Conservation (phyloP, 768 basidiomycete genomes). For the Hypholoma sublateritium region DNA sequence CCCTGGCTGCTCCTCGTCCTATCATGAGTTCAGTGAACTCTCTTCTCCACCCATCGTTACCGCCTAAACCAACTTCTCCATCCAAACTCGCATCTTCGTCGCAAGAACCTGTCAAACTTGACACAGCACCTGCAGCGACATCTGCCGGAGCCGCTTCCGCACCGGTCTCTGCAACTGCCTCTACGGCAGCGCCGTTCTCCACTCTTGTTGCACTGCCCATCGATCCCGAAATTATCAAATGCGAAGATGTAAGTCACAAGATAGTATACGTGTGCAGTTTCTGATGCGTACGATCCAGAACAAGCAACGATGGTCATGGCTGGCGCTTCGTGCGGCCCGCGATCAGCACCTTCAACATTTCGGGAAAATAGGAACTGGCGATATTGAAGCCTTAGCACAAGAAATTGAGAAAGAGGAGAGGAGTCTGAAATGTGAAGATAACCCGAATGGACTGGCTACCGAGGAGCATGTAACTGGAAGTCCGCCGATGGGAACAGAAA, state of each 20-base stretch:
- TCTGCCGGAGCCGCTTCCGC: slow-evolving; percentile 21
- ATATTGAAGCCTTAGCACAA: slow-evolving; percentile 52
- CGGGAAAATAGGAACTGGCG: slow-evolving; percentile 79
- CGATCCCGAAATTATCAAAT: slow-evolving; percentile 44
- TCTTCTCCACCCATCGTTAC: slow-evolving; percentile 67
- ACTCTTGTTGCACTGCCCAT: slow-evolving; percentile 23
- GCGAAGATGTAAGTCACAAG: slow-evolving; percentile 57
- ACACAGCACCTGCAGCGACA: slow-evolving; percentile 22
- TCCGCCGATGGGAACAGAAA: slow-evolving; percentile 24
- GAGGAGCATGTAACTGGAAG: slow-evolving; percentile 35
- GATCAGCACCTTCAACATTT: slow-evolving; percentile 76
- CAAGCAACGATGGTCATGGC: slow-evolving; percentile 79
- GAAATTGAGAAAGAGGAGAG: slow-evolving; percentile 52
- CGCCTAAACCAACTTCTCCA: slow-evolving; percentile 61
- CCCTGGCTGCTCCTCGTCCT: slow-evolving; percentile 28
- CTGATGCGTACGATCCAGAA: slow-evolving; percentile 42
- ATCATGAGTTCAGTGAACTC: slow-evolving; percentile 32
- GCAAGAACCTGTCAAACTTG: slow-evolving; percentile 20
- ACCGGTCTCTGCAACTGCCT: slow-evolving; percentile 26
- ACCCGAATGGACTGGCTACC: slow-evolving; percentile 22
- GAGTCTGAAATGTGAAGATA: slow-evolving; percentile 38
- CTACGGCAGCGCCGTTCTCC: slow-evolving; percentile 17
- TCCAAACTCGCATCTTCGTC: slow-evolving; percentile 28
- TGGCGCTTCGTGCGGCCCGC: slow-evolving; percentile 75
- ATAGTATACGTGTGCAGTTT: background rate